Evolutionary conservation across 139 green algal genomes (phyloP).

Genomic region (Coelastrella sp.): DNA sequence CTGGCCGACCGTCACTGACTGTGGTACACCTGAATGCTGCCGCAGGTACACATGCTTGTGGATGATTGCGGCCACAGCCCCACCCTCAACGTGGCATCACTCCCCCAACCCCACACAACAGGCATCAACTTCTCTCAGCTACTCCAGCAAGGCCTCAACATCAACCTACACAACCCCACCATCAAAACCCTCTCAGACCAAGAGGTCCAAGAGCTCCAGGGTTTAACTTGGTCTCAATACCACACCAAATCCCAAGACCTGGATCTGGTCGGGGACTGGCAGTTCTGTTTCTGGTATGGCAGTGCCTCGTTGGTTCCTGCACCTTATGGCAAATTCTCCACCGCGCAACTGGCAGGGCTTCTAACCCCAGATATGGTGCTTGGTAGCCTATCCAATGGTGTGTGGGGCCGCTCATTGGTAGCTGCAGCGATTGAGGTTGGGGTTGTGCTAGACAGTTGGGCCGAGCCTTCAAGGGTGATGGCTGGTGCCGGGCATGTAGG

Average conservation of each 20-base stretch:
- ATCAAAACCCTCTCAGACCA: neutral
- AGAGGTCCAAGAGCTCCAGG: neutral
- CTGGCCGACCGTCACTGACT: too few relatives aligned
- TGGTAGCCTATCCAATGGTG: neutral
- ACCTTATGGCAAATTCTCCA: conserved; percentile 32
- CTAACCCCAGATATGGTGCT: neutral
- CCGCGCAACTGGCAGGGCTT: neutral
- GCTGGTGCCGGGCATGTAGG: neutral
- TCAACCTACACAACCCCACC: conserved; percentile 1
- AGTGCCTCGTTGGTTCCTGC: neutral
- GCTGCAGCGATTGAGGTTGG: conserved; percentile 9
- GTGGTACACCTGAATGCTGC: neutral
- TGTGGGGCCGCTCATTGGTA: neutral
- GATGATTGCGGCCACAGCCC: neutral
- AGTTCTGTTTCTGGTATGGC: conserved; percentile 14
- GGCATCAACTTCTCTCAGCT: conserved; percentile 19
- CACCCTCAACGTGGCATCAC: neutral
- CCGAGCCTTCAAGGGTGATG: neutral
- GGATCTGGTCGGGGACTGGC: neutral
- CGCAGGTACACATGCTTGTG: neutral
- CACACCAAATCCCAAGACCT: neutral
- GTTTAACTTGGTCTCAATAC: conserved; percentile 4
- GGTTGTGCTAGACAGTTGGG: neutral
- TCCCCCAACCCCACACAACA: neutral
- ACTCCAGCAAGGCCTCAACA: neutral